Percentiles rank a stretch among this genome's conserved stretches.
Evolutionary conservation across 2,329 filamentous ascomycete genomes (phyloP).

Genomic region (Stachybotrys echinatus): DNA sequence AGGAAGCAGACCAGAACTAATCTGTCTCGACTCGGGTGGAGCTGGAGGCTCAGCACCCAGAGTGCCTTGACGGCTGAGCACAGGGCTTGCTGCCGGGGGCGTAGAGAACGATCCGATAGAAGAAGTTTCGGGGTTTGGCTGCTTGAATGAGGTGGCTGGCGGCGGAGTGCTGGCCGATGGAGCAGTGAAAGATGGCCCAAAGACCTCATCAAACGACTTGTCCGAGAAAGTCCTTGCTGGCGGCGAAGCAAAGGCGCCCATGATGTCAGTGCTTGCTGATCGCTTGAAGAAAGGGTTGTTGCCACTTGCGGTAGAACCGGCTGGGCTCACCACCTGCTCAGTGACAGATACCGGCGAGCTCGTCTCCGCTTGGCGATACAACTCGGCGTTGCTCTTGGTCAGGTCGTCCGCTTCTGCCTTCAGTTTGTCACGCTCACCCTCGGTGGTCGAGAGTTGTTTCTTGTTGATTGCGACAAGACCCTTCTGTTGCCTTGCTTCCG

Average conservation of each 20-base stretch:
- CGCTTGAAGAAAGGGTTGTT: conserved; percentile 95
- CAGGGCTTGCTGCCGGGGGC: conserved; percentile 55
- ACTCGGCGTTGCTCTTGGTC: conserved; percentile 57
- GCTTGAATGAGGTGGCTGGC: conserved; percentile 37
- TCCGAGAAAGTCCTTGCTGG: conserved; percentile 48
- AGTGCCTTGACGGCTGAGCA: conserved; percentile 58
- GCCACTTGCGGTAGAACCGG: conserved; percentile 61
- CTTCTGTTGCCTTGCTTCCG: conserved; percentile 90
- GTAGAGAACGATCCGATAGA: conserved; percentile 46
- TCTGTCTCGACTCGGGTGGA: conserved; percentile 69
- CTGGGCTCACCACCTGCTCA: conserved; percentile 61
- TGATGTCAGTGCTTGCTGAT: conserved; percentile 56
- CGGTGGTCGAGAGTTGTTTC: conserved; percentile 88
- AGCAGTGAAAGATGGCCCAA: conserved; percentile 61
- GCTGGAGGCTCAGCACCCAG: conserved; percentile 52
- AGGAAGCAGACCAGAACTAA: conserved; percentile 71
- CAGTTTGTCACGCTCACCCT: conserved; percentile 82
- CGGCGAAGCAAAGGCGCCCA: conserved; percentile 47
- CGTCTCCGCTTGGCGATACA: conserved; percentile 45
- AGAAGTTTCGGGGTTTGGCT: conserved; percentile 53
- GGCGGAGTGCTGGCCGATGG: conserved; percentile 37
- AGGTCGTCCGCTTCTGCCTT: conserved; percentile 72
- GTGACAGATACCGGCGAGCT: conserved; percentile 42
- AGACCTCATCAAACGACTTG: conserved; percentile 79
- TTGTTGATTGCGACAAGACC: conserved; percentile 97